Conservation (phyloP, 768 basidiomycete genomes). For the Phanerodontia chrysosporium region DNA sequence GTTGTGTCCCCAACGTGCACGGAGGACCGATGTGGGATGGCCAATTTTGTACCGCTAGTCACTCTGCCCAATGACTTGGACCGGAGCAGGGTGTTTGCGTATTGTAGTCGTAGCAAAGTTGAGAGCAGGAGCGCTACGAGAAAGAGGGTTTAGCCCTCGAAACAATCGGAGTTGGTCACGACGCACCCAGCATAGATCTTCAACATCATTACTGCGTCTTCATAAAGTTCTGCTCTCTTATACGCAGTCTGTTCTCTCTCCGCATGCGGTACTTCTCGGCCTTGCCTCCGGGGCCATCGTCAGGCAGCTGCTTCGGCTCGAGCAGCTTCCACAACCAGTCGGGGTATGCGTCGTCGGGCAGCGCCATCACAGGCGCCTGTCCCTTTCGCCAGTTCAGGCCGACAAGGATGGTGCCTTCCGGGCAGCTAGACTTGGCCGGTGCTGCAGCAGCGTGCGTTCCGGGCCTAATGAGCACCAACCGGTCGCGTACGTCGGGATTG, state of each 20-base stretch:
- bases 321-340: constrained; percentile 84
- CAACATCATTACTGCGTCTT: constrained; percentile 55
- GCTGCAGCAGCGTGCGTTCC: constrained; percentile 9
- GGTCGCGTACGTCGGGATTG: not conserved
- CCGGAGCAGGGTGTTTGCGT: no score
- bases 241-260: constrained; percentile 57
- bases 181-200: not conserved
- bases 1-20: no score
- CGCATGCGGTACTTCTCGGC: constrained; percentile 50
- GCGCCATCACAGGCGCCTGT: constrained; percentile 70
- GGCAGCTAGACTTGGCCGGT: constrained; percentile 53
- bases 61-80: no score
- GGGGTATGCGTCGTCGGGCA: constrained; percentile 82
- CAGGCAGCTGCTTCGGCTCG: constrained; percentile 52
- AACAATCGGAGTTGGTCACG: not conserved
- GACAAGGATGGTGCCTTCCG: constrained; percentile 68
- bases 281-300: constrained; percentile 74
- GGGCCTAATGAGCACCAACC: not conserved
- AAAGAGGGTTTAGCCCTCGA: no score
- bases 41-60: no score
- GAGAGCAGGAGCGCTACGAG: no score
- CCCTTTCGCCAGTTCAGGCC: constrained; percentile 83
- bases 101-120: no score
- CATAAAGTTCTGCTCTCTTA: constrained; percentile 86
- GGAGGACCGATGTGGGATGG: no score